Conservation (phyloP, 495 filamentous ascomycete species). For the Penicillium ochrochloron region DNA sequence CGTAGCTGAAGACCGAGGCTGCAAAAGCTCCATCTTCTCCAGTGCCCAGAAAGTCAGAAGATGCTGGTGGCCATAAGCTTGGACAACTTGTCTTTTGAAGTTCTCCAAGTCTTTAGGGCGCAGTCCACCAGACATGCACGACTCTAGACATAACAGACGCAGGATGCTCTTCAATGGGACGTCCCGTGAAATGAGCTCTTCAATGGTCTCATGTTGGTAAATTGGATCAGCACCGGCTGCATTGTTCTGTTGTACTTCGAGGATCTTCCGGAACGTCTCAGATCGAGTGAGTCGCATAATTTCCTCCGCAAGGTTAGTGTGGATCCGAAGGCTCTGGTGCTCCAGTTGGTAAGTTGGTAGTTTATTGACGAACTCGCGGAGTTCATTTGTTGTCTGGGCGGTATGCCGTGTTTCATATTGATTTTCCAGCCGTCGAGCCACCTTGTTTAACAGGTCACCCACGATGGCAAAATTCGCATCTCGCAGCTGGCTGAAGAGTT, state of each 20-base stretch:
- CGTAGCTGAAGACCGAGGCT: conserved; percentile 70
- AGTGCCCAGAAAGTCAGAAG: conserved; percentile 86
- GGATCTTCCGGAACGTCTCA: conserved; percentile 81
- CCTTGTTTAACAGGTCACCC: conserved; percentile 83
- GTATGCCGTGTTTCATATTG: conserved; percentile 89
- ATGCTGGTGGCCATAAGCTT: conserved; percentile 95
- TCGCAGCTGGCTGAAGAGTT: conserved; percentile 84
- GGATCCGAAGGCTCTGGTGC: conserved; percentile 86
- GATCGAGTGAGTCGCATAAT: conserved; percentile 89
- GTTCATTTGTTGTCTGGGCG: conserved; percentile 86
- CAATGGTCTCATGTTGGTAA: conserved; percentile 85
- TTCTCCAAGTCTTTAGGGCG: conserved; percentile 84
- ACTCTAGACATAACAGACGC: conserved; percentile 87
- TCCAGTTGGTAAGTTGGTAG: conserved; percentile 92
- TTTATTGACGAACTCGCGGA: conserved; percentile 90
- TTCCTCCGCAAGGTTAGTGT: conserved; percentile 91
- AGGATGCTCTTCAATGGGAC: conserved; percentile 78
- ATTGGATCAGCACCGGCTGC: conserved; percentile 89
- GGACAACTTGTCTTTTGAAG: conserved; percentile 84
- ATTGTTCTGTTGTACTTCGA: conserved; percentile 95
- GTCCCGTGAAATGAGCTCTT: conserved; percentile 89
- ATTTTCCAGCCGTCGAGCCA: conserved; percentile 82
- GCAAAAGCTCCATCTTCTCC: conserved; percentile 85
- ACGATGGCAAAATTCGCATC: conserved; percentile 97
- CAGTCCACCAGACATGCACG: conserved; percentile 85